These are phyloP conservation scores for Alnus rubra DNA, from an alignment of 306 rosid genomes.

Conservation along the genomic window DNA sequence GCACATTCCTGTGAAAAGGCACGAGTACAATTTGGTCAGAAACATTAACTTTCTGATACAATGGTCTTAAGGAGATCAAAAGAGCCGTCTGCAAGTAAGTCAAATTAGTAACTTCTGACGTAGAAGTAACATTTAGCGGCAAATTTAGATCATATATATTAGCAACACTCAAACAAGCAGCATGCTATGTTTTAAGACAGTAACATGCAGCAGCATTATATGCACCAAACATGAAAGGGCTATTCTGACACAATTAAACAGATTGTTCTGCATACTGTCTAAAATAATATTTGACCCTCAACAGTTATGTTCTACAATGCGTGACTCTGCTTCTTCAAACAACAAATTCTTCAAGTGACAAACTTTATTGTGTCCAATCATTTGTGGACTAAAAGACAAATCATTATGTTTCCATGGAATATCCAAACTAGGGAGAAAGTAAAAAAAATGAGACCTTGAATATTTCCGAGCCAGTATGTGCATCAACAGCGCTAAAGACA, in stretches of 20 bases:
- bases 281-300: not conserved
- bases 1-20: slow-evolving; percentile 73
- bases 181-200: not conserved
- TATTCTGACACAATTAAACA: not conserved
- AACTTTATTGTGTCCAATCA: not conserved
- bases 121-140: not conserved
- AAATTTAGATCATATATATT: not conserved
- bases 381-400: not conserved
- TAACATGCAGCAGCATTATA: not conserved
- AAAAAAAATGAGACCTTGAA: slow-evolving; percentile 58
- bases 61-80: not conserved
- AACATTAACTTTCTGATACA: not conserved
- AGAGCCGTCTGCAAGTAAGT: not conserved
- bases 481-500: slow-evolving; percentile 97
- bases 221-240: not conserved
- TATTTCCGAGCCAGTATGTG: slow-evolving; percentile 93
- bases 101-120: not conserved
- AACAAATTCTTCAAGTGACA: not conserved
- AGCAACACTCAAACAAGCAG: not conserved
- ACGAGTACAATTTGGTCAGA: not conserved
- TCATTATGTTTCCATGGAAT: not conserved
- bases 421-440: not conserved
- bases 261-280: not conserved
- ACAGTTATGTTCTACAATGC: not conserved
- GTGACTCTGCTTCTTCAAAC: not conserved